Evolutionary conservation across 2,329 filamentous ascomycete genomes (phyloP).

Genomic region (Cytospora schulzeri): DNA sequence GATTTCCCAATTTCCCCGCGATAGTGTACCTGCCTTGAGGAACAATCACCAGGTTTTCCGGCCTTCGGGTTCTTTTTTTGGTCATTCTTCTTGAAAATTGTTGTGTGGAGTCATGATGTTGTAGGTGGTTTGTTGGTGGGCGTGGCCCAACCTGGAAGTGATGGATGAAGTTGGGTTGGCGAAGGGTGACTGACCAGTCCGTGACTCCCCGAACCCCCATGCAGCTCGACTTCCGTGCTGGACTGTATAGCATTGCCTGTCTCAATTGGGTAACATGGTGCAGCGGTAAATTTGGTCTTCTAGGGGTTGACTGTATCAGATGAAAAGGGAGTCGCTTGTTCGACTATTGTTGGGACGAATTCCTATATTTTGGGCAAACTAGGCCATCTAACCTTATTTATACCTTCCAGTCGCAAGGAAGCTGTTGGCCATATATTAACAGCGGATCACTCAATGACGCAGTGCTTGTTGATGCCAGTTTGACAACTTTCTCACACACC

Average conservation of each 20-base stretch:
- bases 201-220: background rate
- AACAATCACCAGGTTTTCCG: background rate
- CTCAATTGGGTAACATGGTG: background rate
- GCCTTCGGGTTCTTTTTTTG: conserved; percentile 1
- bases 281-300: background rate
- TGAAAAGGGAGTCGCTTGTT: background rate
- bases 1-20: background rate
- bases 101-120: background rate
- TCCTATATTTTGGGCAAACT: background rate
- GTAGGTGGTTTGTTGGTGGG: background rate
- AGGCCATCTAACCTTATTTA: no score
- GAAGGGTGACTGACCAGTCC: background rate
- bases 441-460: background rate
- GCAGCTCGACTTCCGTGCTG: background rate
- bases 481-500: no score
- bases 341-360: background rate
- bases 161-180: background rate
- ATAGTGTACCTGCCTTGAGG: background rate
- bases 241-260: background rate
- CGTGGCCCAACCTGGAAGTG: background rate
- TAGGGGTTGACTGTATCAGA: background rate
- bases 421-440: no score
- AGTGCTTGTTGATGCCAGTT: no score
- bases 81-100: background rate
- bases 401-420: no score